Evolutionary conservation across 192 early-diverging fungal genomes (phyloP).

Genomic region (Tieghemiomyces parasiticus): DNA sequence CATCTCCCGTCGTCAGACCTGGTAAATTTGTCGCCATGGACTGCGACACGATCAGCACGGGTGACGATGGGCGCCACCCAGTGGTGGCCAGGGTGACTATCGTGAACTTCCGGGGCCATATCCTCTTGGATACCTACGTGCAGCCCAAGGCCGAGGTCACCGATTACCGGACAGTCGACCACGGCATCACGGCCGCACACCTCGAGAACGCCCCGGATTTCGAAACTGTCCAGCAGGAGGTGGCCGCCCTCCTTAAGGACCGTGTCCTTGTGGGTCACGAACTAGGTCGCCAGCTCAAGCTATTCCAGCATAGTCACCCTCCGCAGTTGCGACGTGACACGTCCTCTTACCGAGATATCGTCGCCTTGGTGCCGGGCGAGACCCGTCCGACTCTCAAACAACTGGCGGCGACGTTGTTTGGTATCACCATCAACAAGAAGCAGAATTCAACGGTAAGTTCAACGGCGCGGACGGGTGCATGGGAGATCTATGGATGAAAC

Average conservation of each 20-base stretch:
- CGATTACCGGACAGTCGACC: slow-evolving; percentile 84
- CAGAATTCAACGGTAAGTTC: slow-evolving; percentile 72
- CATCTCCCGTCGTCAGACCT: no score
- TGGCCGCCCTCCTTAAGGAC: slow-evolving; percentile 70
- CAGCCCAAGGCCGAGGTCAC: slow-evolving; percentile 67
- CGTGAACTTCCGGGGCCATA: slow-evolving; percentile 86
- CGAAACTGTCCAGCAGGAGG: slow-evolving; percentile 59
- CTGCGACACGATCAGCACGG: slow-evolving; percentile 99
- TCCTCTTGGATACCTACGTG: slow-evolving; percentile 76
- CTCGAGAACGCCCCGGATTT: slow-evolving; percentile 52
- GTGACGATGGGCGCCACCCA: slow-evolving; percentile 64
- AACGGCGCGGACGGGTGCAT: background rate
- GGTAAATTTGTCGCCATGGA: slow-evolving; percentile 93
- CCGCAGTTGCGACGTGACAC: slow-evolving; percentile 68
- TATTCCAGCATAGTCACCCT: slow-evolving; percentile 71
- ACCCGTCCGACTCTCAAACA: slow-evolving; percentile 53
- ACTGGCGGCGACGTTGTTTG: slow-evolving; percentile 57
- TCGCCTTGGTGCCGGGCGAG: slow-evolving; percentile 41
- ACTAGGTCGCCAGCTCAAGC: slow-evolving; percentile 73
- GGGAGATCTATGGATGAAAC: background rate
- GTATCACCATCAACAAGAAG: slow-evolving; percentile 72
- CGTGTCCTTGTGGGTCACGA: slow-evolving; percentile 86
- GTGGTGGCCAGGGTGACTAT: slow-evolving; percentile 80
- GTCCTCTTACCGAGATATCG: slow-evolving; percentile 57
- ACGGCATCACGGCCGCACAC: slow-evolving; percentile 74